phyloP scores from a whole-genome alignment of 73 alveolate genomes.

The Diophrys sp. region DNA sequence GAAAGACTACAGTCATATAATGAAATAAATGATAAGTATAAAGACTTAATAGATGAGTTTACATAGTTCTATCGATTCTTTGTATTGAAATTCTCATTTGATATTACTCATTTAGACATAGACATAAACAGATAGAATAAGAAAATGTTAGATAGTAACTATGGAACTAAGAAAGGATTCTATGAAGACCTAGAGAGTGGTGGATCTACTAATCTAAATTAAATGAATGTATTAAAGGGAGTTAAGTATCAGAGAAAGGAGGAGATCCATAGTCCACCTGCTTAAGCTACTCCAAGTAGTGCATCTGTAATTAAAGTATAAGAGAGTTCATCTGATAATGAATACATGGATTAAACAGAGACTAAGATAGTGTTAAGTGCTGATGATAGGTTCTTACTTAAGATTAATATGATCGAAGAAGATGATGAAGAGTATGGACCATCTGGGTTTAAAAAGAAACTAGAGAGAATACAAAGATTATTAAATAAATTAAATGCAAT shows the following conservation, averaged over 20 bases:
- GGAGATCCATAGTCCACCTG: too few species aligned
- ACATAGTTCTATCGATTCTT: slow-evolving; percentile 21
- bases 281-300: too few species aligned
- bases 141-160: slow-evolving; percentile 14
- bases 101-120: slow-evolving; percentile 7
- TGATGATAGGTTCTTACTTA: not conserved
- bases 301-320: too few species aligned
- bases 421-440: slow-evolving; percentile 5
- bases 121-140: not conserved
- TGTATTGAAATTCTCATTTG: slow-evolving; percentile 24
- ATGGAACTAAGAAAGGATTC: slow-evolving; percentile 4
- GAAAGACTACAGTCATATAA: not conserved
- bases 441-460: not conserved
- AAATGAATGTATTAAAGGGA: too few species aligned
- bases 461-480: not conserved
- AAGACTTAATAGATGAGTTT: slow-evolving; percentile 9
- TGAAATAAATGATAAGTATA: not conserved
- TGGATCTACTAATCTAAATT: too few species aligned
- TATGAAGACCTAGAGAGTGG: slow-evolving; percentile 9
- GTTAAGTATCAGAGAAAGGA: too few species aligned
- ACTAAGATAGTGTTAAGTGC: not conserved
- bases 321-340: slow-evolving; percentile 8
- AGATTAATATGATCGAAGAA: not conserved
- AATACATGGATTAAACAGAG: not conserved
- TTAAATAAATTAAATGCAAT: too few species aligned